These are phyloP conservation scores for Francoa sonchifolia DNA, from an alignment of 441 rosid species.

Conservation along the genomic window DNA sequence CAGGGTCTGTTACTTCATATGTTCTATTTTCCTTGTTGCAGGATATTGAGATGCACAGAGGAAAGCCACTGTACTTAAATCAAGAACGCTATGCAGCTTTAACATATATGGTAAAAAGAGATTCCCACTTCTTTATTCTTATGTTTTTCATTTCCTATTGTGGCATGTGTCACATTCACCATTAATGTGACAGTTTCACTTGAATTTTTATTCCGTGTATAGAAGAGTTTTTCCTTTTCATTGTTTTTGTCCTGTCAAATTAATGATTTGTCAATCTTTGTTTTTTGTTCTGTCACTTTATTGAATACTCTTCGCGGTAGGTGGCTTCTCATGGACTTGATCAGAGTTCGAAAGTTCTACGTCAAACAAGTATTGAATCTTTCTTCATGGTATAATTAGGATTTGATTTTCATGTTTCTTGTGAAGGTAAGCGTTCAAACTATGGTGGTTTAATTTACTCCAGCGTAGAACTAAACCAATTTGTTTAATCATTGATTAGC, in stretches of 20 bases:
- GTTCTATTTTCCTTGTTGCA: constrained; percentile 18
- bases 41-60: constrained; percentile 72
- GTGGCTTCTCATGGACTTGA: constrained; percentile 97
- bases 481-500: background rate
- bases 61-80: constrained; percentile 84
- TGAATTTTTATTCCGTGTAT: background rate
- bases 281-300: no score
- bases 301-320: constrained; percentile 26
- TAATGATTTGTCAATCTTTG: background rate
- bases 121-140: constrained; percentile 6
- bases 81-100: constrained; percentile 93
- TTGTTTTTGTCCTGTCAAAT: background rate
- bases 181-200: background rate
- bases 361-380: constrained; percentile 54
- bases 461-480: background rate
- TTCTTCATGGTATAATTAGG: constrained; percentile 31
- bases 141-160: constrained; percentile 7
- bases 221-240: background rate
- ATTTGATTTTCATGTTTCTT: constrained; percentile 2
- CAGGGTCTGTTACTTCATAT: background rate
- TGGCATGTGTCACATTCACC: background rate
- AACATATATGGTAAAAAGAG: constrained; percentile 52
- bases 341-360: constrained; percentile 63
- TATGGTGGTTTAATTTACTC: background rate
- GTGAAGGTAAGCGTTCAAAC: background rate